Evolutionary conservation across 768 basidiomycete species (phyloP).

Genomic region (Infundibulicybe gibba): DNA sequence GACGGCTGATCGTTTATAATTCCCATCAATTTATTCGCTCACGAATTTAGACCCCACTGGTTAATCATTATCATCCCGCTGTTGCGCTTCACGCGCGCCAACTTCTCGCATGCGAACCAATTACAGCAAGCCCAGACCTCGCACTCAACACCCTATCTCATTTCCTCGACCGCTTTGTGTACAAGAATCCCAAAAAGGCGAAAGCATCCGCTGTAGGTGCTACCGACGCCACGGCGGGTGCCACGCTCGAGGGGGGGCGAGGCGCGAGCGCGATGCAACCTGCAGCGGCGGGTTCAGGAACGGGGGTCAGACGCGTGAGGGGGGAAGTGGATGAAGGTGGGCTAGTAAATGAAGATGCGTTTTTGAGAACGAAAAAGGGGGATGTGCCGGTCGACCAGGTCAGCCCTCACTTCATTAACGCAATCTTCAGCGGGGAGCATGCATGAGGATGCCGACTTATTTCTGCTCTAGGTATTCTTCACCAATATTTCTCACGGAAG

Average conservation of each 20-base stretch:
- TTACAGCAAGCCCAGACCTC: constrained; percentile 85
- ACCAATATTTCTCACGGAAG: constrained; percentile 82
- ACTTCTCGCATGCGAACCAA: constrained; percentile 64
- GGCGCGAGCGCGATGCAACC: constrained; percentile 97
- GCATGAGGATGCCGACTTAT: no score
- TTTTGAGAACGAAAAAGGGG: constrained; percentile 62
- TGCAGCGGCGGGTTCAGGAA: constrained; percentile 62
- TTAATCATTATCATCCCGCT: constrained; percentile 88
- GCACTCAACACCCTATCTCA: constrained; percentile 90
- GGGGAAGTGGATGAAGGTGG: constrained; percentile 46
- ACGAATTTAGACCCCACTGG: constrained; percentile 59
- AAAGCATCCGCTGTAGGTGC: constrained; percentile 25
- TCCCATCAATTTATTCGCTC: neutral
- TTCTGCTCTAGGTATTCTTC: constrained; percentile 70
- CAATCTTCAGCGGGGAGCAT: neutral
- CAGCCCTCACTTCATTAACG: constrained; percentile 12
- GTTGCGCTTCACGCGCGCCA: constrained; percentile 84
- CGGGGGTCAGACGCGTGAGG: constrained; percentile 68
- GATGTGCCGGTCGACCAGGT: constrained; percentile 90
- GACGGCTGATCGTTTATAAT: neutral
- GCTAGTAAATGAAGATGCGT: constrained; percentile 71
- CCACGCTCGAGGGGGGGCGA: constrained; percentile 36
- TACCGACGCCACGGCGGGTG: constrained; percentile 18
- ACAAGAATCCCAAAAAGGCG: constrained; percentile 87
- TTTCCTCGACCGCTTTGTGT: constrained; percentile 96